Evolutionary conservation across 768 basidiomycete species (phyloP).

Genomic region (Podaxis pistillaris): DNA sequence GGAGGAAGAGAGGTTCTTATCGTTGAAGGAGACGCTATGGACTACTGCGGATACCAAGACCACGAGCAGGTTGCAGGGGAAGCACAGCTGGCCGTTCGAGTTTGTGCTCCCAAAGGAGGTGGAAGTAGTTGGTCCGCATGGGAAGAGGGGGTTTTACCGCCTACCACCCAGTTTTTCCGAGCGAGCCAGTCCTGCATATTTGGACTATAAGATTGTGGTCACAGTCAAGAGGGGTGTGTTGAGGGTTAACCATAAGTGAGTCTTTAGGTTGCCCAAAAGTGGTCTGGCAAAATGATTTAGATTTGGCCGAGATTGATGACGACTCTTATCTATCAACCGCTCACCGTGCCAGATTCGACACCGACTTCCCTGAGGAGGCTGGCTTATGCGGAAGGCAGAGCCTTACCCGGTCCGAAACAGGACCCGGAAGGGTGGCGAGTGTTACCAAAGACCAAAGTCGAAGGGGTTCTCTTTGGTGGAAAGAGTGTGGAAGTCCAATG

Average conservation of each 20-base stretch:
- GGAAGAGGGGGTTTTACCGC: conserved; percentile 32
- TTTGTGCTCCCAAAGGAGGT: conserved; percentile 45
- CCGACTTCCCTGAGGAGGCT: conserved; percentile 34
- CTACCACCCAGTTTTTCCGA: conserved; percentile 57
- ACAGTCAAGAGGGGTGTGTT: conserved; percentile 48
- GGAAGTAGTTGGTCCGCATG: conserved; percentile 30
- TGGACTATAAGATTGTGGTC: conserved; percentile 54
- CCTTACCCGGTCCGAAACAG: conserved; percentile 31
- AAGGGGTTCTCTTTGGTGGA: conserved; percentile 32
- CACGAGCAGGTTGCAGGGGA: conserved; percentile 41
- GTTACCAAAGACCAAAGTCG: conserved; percentile 24
- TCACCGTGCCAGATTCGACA: conserved; percentile 30
- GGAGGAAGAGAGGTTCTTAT: conserved; percentile 48
- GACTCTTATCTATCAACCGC: conserved; percentile 31
- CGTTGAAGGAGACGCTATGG: conserved; percentile 43
- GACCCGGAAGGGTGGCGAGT: conserved; percentile 40
- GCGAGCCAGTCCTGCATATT: conserved; percentile 50
- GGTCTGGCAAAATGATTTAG: background rate
- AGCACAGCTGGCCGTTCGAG: conserved; percentile 46
- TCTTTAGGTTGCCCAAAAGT: background rate
- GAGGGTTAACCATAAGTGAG: conserved; percentile 50
- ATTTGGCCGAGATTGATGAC: conserved; percentile 25
- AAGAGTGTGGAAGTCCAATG: conserved; percentile 32
- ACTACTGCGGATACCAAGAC: conserved; percentile 18
- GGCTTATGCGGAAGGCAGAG: conserved; percentile 31